These are phyloP conservation scores for Simplicillium aogashimaense DNA, from an alignment of 2,329 filamentous ascomycete genomes.

Conservation along the genomic window DNA sequence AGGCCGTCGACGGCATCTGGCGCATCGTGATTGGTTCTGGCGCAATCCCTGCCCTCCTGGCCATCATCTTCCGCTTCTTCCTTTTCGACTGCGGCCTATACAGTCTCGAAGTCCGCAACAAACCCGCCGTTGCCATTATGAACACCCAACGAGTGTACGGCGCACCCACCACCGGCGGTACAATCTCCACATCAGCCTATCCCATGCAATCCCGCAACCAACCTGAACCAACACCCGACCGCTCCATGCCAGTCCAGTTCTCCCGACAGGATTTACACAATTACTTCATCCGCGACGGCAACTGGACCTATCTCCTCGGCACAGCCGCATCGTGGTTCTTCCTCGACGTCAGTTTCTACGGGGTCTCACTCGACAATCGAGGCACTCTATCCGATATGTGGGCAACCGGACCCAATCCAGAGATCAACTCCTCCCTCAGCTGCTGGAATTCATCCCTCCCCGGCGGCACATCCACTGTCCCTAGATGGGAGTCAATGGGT, in stretches of 20 bases:
- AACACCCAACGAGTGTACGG: slow-evolving; percentile 52
- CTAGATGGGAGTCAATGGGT: slow-evolving; percentile 25
- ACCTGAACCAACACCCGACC: slow-evolving; percentile 20
- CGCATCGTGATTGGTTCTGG: slow-evolving; percentile 57
- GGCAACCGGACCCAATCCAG: slow-evolving; percentile 22
- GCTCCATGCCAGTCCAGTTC: slow-evolving; percentile 36
- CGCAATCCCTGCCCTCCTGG: slow-evolving; percentile 51
- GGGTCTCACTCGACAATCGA: slow-evolving; percentile 38
- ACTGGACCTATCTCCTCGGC: slow-evolving; percentile 34
- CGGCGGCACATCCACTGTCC: slow-evolving; percentile 33
- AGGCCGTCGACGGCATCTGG: slow-evolving; percentile 51
- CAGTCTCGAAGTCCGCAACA: slow-evolving; percentile 54
- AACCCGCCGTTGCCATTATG: slow-evolving; percentile 46
- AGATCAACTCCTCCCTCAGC: slow-evolving; percentile 25
- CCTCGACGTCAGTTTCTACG: slow-evolving; percentile 48
- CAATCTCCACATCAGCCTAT: slow-evolving; percentile 11
- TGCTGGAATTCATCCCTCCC: slow-evolving; percentile 37
- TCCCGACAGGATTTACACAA: slow-evolving; percentile 35
- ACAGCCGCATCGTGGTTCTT: slow-evolving; percentile 43
- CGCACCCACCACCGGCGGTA: slow-evolving; percentile 14
- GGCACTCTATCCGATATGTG: slow-evolving; percentile 31
- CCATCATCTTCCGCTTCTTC: slow-evolving; percentile 56
- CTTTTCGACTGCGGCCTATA: slow-evolving; percentile 58
- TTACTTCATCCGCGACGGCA: slow-evolving; percentile 38
- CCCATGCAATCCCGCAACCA: slow-evolving; percentile 14